Evolutionary conservation across 805 yeast species (phyloP).

Genomic region (Monosporozyma siamensis): DNA sequence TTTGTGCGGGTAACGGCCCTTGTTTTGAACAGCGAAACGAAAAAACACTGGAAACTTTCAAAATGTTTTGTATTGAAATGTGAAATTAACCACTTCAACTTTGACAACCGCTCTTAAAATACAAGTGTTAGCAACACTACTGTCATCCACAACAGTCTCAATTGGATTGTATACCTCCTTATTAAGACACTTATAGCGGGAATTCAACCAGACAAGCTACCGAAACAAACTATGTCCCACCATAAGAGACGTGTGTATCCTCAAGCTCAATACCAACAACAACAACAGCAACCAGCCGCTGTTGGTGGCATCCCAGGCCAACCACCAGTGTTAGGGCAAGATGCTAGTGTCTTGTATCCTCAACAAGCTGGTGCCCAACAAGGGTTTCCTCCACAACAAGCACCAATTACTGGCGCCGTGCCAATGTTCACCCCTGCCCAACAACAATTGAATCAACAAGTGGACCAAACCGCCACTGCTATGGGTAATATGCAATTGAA

Average conservation of each 20-base stretch:
- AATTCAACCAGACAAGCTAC: too few relatives aligned
- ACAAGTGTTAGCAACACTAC: too few relatives aligned
- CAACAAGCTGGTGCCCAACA: constrained; percentile 1
- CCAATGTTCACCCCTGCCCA: constrained; percentile 21
- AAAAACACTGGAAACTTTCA: neutral
- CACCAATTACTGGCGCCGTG: neutral
- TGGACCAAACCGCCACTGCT: constrained; percentile 28
- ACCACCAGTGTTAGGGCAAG: constrained; percentile 2
- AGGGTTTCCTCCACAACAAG: constrained; percentile 1
- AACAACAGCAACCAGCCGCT: constrained; percentile 1
- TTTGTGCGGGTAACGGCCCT: neutral
- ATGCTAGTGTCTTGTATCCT: constrained; percentile 1
- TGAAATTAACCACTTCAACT: too few relatives aligned
- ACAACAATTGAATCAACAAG: constrained; percentile 24
- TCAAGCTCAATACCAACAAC: constrained; percentile 11
- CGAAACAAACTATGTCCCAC: constrained; percentile 25
- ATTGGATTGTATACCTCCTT: neutral
- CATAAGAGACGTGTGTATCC: constrained; percentile 42
- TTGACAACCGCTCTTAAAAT: too few relatives aligned
- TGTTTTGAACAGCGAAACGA: constrained; percentile 1
- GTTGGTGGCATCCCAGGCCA: constrained; percentile 1
- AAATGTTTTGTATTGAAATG: neutral
- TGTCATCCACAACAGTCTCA: too few relatives aligned
- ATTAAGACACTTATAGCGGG: neutral
- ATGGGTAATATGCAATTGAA: constrained; percentile 30